These are phyloP conservation scores for Fagus sylvatica DNA, from an alignment of 306 rosid species.

Conservation along the genomic window DNA sequence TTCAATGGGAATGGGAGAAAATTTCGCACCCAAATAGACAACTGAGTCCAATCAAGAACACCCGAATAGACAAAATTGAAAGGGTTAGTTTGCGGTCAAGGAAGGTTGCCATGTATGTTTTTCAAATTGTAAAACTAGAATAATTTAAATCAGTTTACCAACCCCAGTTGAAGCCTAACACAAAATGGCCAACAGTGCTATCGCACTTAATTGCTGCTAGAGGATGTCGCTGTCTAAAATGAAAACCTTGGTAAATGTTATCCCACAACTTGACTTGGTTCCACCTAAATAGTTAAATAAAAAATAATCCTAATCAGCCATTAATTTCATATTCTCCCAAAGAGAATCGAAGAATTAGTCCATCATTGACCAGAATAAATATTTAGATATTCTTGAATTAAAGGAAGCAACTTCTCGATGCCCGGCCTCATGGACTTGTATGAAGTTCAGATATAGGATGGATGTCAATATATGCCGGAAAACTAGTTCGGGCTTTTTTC, in stretches of 20 bases:
- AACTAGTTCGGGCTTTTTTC: neutral
- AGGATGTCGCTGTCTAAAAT: no score
- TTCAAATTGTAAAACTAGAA: no score
- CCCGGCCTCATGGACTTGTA: neutral
- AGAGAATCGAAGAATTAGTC: neutral
- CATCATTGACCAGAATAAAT: neutral
- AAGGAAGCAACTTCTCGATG: neutral
- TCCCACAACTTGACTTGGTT: neutral
- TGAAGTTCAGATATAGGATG: no score
- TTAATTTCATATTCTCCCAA: neutral
- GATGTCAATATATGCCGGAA: neutral
- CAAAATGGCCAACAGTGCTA: no score
- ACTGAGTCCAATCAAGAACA: no score
- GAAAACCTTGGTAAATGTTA: no score
- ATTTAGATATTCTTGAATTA: neutral
- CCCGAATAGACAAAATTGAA: neutral
- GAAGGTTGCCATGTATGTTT: neutral
- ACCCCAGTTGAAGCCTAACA: no score
- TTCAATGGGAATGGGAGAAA: neutral
- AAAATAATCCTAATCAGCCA: neutral
- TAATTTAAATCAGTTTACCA: no score
- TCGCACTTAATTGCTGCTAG: neutral
- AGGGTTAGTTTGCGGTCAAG: conserved; percentile 19
- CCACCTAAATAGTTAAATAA: neutral
- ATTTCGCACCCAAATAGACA: neutral